phyloP scores from a whole-genome alignment of 768 basidiomycete species.

The Gymnopilus dilepis region DNA sequence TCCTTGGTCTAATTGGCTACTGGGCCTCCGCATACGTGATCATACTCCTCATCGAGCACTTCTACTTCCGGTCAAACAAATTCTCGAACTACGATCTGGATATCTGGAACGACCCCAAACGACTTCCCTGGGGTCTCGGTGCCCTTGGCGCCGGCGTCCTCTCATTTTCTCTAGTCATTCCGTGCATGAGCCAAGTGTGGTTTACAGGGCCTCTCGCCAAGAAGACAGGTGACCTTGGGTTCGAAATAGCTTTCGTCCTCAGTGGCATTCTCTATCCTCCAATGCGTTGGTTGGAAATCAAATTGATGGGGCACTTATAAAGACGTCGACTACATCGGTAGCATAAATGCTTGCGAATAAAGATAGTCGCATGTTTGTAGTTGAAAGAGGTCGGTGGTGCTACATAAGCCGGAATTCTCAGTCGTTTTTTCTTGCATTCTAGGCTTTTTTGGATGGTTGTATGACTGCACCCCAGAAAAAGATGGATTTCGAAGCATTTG shows the following conservation, averaged over 20 bases:
- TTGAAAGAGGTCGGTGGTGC: too few species aligned
- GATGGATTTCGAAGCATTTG: too few species aligned
- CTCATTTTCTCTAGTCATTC: conserved; percentile 65
- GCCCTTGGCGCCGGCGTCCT: conserved; percentile 60
- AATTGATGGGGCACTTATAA: conserved; percentile 21
- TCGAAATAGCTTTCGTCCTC: conserved; percentile 70
- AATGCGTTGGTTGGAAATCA: conserved; percentile 57
- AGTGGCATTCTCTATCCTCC: conserved; percentile 64
- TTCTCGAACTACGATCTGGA: conserved; percentile 56
- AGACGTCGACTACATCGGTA: too few species aligned
- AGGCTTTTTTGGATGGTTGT: too few species aligned
- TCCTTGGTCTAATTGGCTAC: conserved; percentile 74
- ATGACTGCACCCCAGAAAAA: too few species aligned
- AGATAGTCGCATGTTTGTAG: too few species aligned
- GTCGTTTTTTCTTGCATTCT: too few species aligned
- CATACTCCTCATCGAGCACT: conserved; percentile 70
- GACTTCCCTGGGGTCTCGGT: conserved; percentile 72
- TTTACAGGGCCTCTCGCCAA: conserved; percentile 76
- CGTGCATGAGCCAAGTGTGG: conserved; percentile 81
- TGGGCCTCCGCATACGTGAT: conserved; percentile 63
- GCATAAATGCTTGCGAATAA: background rate
- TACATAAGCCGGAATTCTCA: too few species aligned
- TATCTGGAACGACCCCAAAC: conserved; percentile 60
- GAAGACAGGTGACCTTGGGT: conserved; percentile 80
- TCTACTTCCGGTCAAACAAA: conserved; percentile 61